Percentiles rank a stretch among this genome's conserved stretches.
Conservation (phyloP, 306 rosid species). For the Oemleria cerasiformis region DNA sequence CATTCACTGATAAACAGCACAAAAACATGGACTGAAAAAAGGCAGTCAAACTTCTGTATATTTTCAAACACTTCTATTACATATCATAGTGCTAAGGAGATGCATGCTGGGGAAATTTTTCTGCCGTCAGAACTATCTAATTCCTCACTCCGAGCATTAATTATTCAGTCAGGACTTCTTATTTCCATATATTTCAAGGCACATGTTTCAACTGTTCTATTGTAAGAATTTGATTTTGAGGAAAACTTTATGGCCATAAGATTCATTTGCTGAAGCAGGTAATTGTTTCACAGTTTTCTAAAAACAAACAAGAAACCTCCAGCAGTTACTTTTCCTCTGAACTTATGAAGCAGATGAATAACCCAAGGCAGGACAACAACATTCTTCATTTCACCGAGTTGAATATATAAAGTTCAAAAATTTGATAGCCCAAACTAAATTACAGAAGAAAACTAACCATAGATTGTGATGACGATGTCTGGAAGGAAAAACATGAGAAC, state of each 20-base stretch:
- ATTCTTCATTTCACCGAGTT: not conserved
- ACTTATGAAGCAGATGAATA: not conserved
- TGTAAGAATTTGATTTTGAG: not conserved
- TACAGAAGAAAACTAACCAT: slow-evolving; percentile 49
- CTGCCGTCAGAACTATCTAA: not conserved
- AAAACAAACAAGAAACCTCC: not conserved
- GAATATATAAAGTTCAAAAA: slow-evolving; percentile 9
- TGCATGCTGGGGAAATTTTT: not conserved
- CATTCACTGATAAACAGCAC: not conserved
- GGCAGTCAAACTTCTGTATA: not conserved
- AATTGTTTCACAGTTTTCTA: not conserved
- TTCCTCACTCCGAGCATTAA: not conserved
- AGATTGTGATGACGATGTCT: slow-evolving; percentile 46
- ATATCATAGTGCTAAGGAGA: slow-evolving; percentile 1
- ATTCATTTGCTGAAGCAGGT: too few species aligned
- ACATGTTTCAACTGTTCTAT: not conserved
- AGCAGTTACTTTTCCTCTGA: not conserved
- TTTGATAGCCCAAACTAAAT: not conserved
- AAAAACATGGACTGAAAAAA: not conserved
- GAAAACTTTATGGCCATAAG: not conserved
- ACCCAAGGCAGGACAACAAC: not conserved
- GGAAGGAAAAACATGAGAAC: slow-evolving; percentile 82
- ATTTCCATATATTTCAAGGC: not conserved
- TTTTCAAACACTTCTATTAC: not conserved
- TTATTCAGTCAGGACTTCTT: not conserved